Evolutionary conservation across 202 grass and related monocot genomes (phyloP), one percentile per base, ranked within the genome.

Genomic region (Zizania palustris): DNA sequence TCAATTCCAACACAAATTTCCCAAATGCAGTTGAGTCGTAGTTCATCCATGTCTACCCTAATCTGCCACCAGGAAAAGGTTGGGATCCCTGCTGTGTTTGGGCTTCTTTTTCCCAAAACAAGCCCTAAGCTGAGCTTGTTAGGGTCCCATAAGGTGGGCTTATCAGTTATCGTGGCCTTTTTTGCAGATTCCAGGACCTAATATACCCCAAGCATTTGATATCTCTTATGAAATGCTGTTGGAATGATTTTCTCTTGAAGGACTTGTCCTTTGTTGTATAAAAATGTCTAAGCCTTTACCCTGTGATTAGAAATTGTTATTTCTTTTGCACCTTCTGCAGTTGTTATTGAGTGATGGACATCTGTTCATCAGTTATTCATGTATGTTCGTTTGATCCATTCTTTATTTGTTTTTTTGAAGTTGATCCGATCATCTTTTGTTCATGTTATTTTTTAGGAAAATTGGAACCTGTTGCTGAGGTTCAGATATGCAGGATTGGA

Each of bases 371-470:
- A 36, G 15, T 57, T 45, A 36, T 44, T 35, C 38, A 20, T 43
- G 38, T 38, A 9, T 19, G 15, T 67, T 43, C 38, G 59, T 45
- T 43, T 37, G 55, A 0, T 16, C 36, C 9, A 35, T 42, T 65
- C 16, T 5, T n/a, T n/a, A 4, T 59, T 21, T 22, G 60, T 28
- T 36, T 45, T 21, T 77, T 16, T 46, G 33, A 67, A 67, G 38
- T 22, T 65, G 19, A 64, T 65, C 28, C 6, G 0, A 1, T 42
- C 3, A 42, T 75, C 42, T 9, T 62, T 50, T 63, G 4, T 36
- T 34, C 13, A 19, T 76, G 7, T 69, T 63, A 4, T 45, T 70
- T 18, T 74, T 12, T 77, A 90, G 83, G 88, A 90, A 68, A 86
- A 76, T 12, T 42, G 70, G 41, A 90, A 90, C 76, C 40, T 66